Evolutionary conservation across 176 grass and related monocot genomes (phyloP).

Genomic region (Saccharum officinarum): DNA sequence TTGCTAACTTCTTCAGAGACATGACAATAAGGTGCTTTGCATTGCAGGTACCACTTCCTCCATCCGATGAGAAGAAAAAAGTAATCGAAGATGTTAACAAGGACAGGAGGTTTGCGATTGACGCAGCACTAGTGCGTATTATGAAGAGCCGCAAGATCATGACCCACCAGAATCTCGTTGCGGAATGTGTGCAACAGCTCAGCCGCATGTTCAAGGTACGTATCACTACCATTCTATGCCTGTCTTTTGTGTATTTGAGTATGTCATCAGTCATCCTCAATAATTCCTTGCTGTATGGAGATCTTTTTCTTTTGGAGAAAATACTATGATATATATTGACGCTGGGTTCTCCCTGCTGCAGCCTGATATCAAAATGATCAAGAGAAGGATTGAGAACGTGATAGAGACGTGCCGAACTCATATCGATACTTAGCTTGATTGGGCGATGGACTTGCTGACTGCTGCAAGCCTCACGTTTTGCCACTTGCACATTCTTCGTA

Average conservation of each 20-base stretch:
- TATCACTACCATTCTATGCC: not conserved
- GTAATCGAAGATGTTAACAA: slow-evolving; percentile 95
- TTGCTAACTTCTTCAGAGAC: not conserved
- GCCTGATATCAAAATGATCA: slow-evolving; percentile 84
- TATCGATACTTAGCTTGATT: slow-evolving; percentile 81
- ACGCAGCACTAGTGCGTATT: slow-evolving; percentile 87
- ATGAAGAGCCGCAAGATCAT: slow-evolving; percentile 96
- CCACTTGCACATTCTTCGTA: not conserved
- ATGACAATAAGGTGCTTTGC: not conserved
- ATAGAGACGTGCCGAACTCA: slow-evolving; percentile 59
- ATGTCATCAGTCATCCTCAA: not conserved
- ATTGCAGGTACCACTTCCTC: slow-evolving; percentile 68
- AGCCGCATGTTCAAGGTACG: slow-evolving; percentile 88
- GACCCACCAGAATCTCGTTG: slow-evolving; percentile 72
- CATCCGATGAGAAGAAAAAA: slow-evolving; percentile 91
- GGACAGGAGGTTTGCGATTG: slow-evolving; percentile 80
- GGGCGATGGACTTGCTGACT: not conserved
- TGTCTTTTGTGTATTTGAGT: not conserved
- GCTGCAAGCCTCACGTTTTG: not conserved
- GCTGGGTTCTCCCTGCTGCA: slow-evolving; percentile 23
- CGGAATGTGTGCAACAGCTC: slow-evolving; percentile 90
- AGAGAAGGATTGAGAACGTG: slow-evolving; percentile 83
- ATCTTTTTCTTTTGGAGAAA: not conserved
- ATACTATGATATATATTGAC: not conserved
- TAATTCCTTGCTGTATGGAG: not conserved